A percentile compares a stretch with the other conserved stretches of the same genome.
phyloP scores from a whole-genome alignment of 305 asterid species.

The Fraxinus nigra region DNA sequence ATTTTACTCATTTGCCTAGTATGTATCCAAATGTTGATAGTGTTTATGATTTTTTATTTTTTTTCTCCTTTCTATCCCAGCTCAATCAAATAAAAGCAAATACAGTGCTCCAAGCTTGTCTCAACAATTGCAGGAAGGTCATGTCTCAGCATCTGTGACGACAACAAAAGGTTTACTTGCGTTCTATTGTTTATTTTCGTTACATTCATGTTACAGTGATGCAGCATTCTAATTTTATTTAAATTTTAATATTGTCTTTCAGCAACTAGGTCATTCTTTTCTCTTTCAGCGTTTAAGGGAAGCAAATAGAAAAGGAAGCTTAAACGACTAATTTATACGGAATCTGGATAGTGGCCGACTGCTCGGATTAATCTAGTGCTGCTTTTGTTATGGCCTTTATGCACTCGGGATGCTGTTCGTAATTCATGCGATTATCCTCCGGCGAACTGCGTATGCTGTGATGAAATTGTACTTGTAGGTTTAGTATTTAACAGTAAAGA shows the following conservation, averaged over 20 bases:
- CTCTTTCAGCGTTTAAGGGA: constrained; percentile 98
- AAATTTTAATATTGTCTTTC: constrained; percentile 24
- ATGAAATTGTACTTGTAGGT: constrained; percentile 25
- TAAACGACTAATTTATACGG: neutral
- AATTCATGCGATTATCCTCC: neutral
- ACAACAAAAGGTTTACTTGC: constrained; percentile 57
- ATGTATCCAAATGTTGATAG: constrained; percentile 13
- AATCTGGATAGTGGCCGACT: constrained; percentile 6
- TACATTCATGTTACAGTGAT: constrained; percentile 5
- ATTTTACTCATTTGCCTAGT: constrained; percentile 2
- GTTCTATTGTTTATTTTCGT: neutral
- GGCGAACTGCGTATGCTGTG: constrained; percentile 10
- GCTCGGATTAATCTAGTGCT: constrained; percentile 12
- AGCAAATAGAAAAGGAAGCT: constrained; percentile 47
- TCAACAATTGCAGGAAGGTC: constrained; percentile 66
- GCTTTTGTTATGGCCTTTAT: neutral
- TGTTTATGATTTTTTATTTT: constrained; percentile 12
- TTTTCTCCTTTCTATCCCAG: constrained; percentile 43
- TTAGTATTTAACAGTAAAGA: constrained; percentile 18
- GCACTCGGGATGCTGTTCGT: neutral
- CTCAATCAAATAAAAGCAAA: constrained; percentile 52
- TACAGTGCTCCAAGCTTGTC: constrained; percentile 46
- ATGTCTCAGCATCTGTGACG: constrained; percentile 55
- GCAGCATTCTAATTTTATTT: constrained; percentile 7
- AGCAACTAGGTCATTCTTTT: constrained; percentile 45